Percentiles rank a stretch among this genome's conserved stretches.
These are phyloP conservation scores for Hebeloma cylindrosporum DNA, from an alignment of 768 basidiomycete genomes.

Conservation along the genomic window DNA sequence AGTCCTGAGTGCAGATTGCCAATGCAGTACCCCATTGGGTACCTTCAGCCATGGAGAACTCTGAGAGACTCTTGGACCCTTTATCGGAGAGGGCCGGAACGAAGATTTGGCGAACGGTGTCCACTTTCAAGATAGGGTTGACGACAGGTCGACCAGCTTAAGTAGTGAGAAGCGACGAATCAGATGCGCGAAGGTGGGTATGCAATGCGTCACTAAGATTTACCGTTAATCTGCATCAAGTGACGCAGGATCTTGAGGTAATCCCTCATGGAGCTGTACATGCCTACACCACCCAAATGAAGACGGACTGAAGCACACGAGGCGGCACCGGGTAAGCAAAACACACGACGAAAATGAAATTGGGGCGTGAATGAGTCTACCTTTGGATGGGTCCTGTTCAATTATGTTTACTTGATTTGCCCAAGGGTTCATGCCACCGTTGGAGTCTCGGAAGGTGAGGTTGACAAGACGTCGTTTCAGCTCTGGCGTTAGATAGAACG, in stretches of 20 bases:
- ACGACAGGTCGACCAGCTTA: slow-evolving; percentile 23
- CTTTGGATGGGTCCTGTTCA: slow-evolving; percentile 28
- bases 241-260: slow-evolving; percentile 34
- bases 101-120: slow-evolving; percentile 27
- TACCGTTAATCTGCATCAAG: slow-evolving; percentile 33
- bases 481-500: slow-evolving; percentile 31
- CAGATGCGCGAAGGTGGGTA: background rate
- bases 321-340: background rate
- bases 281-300: slow-evolving; percentile 28
- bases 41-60: slow-evolving; percentile 12
- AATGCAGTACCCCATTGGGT: slow-evolving; percentile 32
- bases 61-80: slow-evolving; percentile 21
- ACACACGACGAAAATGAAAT: background rate
- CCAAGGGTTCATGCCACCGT: slow-evolving; percentile 22
- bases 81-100: slow-evolving; percentile 25
- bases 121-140: slow-evolving; percentile 25
- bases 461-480: slow-evolving; percentile 23
- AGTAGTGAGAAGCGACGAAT: slow-evolving; percentile 1
- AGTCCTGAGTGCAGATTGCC: slow-evolving; percentile 27
- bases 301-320: slow-evolving; percentile 19
- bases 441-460: slow-evolving; percentile 21
- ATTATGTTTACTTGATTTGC: slow-evolving; percentile 25
- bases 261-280: slow-evolving; percentile 30
- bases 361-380: slow-evolving; percentile 6
- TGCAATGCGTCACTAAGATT: background rate